Evolutionary conservation across 179 eudicot species (phyloP), one percentile per base, ranked within the genome.

Genomic region (Beta lomatogona): DNA sequence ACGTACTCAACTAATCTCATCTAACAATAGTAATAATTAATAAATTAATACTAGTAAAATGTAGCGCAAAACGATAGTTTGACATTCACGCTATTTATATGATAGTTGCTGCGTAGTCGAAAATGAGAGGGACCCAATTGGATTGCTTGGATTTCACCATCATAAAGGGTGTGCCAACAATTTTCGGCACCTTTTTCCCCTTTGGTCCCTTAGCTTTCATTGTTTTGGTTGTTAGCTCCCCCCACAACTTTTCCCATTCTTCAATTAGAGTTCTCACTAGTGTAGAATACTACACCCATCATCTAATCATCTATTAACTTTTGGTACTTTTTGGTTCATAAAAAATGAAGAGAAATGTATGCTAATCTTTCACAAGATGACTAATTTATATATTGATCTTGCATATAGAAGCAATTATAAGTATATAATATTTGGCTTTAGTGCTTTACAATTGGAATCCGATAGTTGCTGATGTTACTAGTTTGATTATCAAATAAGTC

Each of bases 81-180:
- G 82, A 78, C 79, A 83, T 16, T 53, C 61, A 73, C 54, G 54
- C 76, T 52, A 59, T 1, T 36, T 72, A 15, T 48, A 57, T 41
- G 48, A 57, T 54, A 77, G 48, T 53, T 63, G 77, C 58, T 15
- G 15, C 41, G 41, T 41, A 55, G 6, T 74, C 60, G 79, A 75
- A 79, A 83, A 70, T 36, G 48, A 22, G 15, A 10, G 82, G 85
- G 82, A 74, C 82, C 85, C 85, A 79, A 66, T 63, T 68, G 61
- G 85, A 83, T 83, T 79, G 85, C 85, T 79, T 83, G 82, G 85
- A 79, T 67, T 79, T 83, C 85, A 83, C 63, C 82, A 79, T 79
- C 79, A 83, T 79, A 83, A 83, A 83, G 82, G 59, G 68, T 68
- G 74, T 77, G 67, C 59, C 81, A 45, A 63, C 65, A 77, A 16